Conservation (phyloP, 108 stramenopile genomes). For the Fistulifera pelliculosa region DNA sequence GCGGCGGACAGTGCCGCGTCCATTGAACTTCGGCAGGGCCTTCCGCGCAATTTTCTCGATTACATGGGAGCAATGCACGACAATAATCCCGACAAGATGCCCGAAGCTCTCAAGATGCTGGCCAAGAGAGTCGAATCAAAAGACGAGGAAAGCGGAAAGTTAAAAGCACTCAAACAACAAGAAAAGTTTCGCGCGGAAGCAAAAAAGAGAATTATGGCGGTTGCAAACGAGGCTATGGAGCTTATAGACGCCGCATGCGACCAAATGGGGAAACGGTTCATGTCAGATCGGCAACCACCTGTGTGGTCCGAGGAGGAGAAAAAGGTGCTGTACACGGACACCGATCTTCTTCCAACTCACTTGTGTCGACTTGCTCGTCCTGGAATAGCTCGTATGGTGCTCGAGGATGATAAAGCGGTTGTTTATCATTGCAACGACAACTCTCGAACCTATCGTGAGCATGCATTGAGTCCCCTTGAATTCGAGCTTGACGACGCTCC, state of each 20-base stretch:
- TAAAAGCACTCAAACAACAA: slow-evolving; percentile 18
- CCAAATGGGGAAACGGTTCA: slow-evolving; percentile 84
- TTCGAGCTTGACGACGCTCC: slow-evolving; percentile 97
- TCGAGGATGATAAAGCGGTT: slow-evolving; percentile 90
- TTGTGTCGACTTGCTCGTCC: slow-evolving; percentile 75
- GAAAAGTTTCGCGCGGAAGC: slow-evolving; percentile 58
- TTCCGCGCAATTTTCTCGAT: slow-evolving; percentile 81
- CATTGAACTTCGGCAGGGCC: slow-evolving; percentile 58
- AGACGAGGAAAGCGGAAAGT: slow-evolving; percentile 10
- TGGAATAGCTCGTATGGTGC: slow-evolving; percentile 80
- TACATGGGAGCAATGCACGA: slow-evolving; percentile 91
- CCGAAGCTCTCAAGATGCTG: slow-evolving; percentile 56
- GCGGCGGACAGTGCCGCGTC: slow-evolving; percentile 48
- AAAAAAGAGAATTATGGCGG: slow-evolving; percentile 72
- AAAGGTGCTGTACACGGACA: slow-evolving; percentile 29
- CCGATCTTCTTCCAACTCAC: slow-evolving; percentile 59
- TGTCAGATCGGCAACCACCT: slow-evolving; percentile 90
- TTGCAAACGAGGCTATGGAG: slow-evolving; percentile 61
- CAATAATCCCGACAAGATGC: slow-evolving; percentile 36
- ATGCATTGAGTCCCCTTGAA: slow-evolving; percentile 87
- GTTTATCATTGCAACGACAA: slow-evolving; percentile 96
- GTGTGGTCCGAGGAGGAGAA: slow-evolving; percentile 54
- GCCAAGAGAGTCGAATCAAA: slow-evolving; percentile 19
- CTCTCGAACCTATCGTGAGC: slow-evolving; percentile 77
- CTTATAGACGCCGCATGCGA: slow-evolving; percentile 91